A percentile compares a stretch with the other conserved stretches of the same genome.
Conservation (phyloP, 331 rosid species). For the Saraca asoca region DNA sequence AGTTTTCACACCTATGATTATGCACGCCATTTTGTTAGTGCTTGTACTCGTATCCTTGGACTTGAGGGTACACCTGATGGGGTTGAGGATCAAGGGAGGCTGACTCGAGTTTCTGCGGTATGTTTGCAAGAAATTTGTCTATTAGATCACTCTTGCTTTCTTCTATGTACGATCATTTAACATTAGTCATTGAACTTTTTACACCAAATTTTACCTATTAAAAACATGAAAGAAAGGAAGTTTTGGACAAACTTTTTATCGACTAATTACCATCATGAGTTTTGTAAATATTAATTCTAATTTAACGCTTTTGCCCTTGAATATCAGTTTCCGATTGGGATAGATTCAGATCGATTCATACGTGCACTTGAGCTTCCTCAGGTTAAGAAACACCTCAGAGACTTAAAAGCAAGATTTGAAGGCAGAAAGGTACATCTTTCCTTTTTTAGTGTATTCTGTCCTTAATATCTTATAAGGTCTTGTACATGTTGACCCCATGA, state of each 20-base stretch:
- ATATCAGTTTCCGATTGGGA: constrained; percentile 86
- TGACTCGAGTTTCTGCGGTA: constrained; percentile 97
- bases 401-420: constrained; percentile 72
- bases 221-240: neutral
- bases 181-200: constrained; percentile 6
- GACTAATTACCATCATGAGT: constrained; percentile 1
- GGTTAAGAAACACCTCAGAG: constrained; percentile 63
- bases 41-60: constrained; percentile 97
- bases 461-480: constrained; percentile 13
- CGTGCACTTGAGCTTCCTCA: constrained; percentile 59
- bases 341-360: constrained; percentile 77
- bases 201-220: neutral
- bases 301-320: constrained; percentile 35
- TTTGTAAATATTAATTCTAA: constrained; percentile 19
- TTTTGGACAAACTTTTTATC: constrained; percentile 23
- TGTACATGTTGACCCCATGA: constrained; percentile 11
- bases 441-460: constrained; percentile 12
- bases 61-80: constrained; percentile 98
- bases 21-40: constrained; percentile 98
- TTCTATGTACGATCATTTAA: neutral
- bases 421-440: constrained; percentile 68
- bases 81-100: constrained; percentile 97
- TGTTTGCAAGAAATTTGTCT: constrained; percentile 33
- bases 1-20: constrained; percentile 98
- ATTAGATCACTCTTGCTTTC: neutral